phyloP scores from a whole-genome alignment of 148 eudicot genomes.

The Rhododendron ferrugineum region DNA sequence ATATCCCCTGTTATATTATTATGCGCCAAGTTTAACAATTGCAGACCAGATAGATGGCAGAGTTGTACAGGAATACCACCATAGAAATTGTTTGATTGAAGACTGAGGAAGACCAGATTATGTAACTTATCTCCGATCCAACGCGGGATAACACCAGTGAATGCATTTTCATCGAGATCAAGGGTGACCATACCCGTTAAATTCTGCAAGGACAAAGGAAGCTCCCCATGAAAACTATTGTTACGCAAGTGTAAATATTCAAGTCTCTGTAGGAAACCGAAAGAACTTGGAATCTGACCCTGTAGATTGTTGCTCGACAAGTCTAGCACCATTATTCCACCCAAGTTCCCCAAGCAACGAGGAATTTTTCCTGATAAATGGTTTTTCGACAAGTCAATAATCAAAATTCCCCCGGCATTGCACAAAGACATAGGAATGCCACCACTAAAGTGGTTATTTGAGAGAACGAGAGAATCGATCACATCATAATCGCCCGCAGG shows the following conservation, averaged over 20 bases:
- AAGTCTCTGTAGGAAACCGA: neutral
- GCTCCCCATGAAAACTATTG: constrained; percentile 4
- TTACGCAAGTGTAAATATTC: neutral
- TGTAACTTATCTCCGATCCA: constrained; percentile 6
- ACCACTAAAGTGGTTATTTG: constrained; percentile 9
- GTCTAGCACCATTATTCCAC: neutral
- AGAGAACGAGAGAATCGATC: neutral
- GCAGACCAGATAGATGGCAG: constrained; percentile 2
- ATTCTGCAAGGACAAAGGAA: neutral
- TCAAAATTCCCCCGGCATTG: neutral
- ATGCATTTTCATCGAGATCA: neutral
- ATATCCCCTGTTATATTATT: neutral
- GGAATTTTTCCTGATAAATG: constrained; percentile 1
- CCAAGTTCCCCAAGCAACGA: neutral
- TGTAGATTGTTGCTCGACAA: neutral
- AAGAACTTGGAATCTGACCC: neutral
- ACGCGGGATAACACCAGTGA: neutral
- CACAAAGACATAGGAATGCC: neutral
- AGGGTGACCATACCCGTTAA: neutral
- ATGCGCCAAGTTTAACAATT: constrained; percentile 1
- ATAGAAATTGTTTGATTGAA: constrained; percentile 8
- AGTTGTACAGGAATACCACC: constrained; percentile 1
- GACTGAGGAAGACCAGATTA: neutral
- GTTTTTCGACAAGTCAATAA: constrained; percentile 4
- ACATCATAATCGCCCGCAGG: neutral